Conservation (phyloP, 2,329 filamentous ascomycete species). For the Hymenoscyphus albidus region DNA sequence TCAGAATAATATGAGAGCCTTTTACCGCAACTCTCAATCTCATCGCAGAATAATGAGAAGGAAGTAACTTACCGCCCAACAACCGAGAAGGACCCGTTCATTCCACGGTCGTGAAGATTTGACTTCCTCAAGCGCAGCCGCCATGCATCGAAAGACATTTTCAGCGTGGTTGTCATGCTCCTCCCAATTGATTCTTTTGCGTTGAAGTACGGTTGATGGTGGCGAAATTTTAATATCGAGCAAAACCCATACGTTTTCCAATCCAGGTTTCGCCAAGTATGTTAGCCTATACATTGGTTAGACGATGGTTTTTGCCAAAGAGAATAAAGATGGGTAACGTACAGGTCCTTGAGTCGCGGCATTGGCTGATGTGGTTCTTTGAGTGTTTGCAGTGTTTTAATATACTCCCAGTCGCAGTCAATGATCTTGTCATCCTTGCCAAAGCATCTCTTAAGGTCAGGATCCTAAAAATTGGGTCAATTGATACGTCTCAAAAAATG, state of each 20-base stretch:
- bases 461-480: conserved; percentile 51
- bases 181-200: background rate
- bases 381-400: conserved; percentile 65
- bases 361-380: conserved; percentile 66
- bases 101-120: conserved; percentile 58
- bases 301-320: too few species aligned
- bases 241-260: conserved; percentile 72
- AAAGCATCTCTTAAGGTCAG: conserved; percentile 75
- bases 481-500: conserved; percentile 11
- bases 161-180: conserved; percentile 67
- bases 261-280: conserved; percentile 61
- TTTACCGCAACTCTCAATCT: too few species aligned
- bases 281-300: too few species aligned
- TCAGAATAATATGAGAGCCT: too few species aligned
- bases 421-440: conserved; percentile 67
- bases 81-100: conserved; percentile 71
- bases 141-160: conserved; percentile 66
- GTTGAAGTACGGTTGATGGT: background rate
- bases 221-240: conserved; percentile 77
- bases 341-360: conserved; percentile 68
- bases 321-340: too few species aligned
- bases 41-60: background rate
- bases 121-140: conserved; percentile 56
- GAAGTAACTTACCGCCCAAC: conserved; percentile 62
- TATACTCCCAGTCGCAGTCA: conserved; percentile 72